Evolutionary conservation across 352 stramenopile species (phyloP).

Genomic region (Phytophthora meadii): DNA sequence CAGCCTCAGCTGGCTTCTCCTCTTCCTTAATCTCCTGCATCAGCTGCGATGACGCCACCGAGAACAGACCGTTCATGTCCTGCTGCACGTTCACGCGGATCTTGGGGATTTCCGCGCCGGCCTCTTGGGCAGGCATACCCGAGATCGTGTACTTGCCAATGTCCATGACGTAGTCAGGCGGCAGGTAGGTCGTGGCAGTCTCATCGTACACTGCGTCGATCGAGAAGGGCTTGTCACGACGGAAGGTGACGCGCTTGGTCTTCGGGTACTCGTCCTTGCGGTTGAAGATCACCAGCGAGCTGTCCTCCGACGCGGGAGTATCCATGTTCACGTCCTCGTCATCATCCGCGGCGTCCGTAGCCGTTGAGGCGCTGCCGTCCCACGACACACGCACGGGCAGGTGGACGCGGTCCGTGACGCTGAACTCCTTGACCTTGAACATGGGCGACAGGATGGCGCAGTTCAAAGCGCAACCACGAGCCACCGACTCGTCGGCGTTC

Average conservation of each 20-base stretch:
- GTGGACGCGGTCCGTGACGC: constrained; percentile 87
- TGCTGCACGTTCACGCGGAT: constrained; percentile 98
- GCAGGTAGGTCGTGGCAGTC: constrained; percentile 66
- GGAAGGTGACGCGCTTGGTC: constrained; percentile 97
- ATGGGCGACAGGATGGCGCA: constrained; percentile 98
- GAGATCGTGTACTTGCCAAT: constrained; percentile 95
- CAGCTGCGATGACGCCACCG: constrained; percentile 95
- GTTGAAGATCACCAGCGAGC: constrained; percentile 95
- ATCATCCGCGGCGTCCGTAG: constrained; percentile 58
- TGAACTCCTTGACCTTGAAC: constrained; percentile 97
- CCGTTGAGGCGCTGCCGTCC: constrained; percentile 75
- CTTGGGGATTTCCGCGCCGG: constrained; percentile 81
- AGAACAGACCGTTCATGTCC: constrained; percentile 97
- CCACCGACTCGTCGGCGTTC: constrained; percentile 99
- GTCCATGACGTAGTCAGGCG: constrained; percentile 70
- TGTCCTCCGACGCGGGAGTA: constrained; percentile 50
- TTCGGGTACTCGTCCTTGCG: constrained; percentile 97
- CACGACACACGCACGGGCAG: constrained; percentile 95
- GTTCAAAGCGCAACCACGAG: constrained; percentile 96
- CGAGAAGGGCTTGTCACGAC: constrained; percentile 92
- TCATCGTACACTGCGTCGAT: constrained; percentile 93
- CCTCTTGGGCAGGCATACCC: constrained; percentile 80
- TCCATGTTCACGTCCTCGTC: constrained; percentile 91
- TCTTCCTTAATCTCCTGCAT: constrained; percentile 97
- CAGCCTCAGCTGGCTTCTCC: constrained; percentile 61